phyloP scores from a whole-genome alignment of 2,329 filamentous ascomycete species.

The Xylaria sp. region DNA sequence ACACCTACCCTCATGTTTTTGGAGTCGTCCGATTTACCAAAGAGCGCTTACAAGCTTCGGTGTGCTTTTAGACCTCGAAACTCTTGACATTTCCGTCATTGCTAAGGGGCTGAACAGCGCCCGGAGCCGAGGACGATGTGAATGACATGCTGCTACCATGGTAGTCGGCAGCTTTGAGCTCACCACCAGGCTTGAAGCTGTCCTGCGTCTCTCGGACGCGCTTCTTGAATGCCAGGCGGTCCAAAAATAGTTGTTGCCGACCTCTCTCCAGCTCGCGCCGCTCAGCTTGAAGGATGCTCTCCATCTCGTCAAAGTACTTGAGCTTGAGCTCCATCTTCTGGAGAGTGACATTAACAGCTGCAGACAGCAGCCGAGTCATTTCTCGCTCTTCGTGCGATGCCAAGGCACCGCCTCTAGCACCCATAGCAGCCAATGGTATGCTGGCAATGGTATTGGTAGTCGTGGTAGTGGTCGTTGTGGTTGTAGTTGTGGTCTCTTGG shows the following conservation, averaged over 20 bases:
- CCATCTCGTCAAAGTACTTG: constrained; percentile 94
- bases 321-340: constrained; percentile 95
- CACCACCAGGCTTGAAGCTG: constrained; percentile 54
- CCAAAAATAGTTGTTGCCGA: constrained; percentile 87
- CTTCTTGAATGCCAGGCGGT: constrained; percentile 84
- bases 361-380: constrained; percentile 88
- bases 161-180: constrained; percentile 45
- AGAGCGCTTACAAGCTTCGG: background rate
- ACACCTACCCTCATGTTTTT: background rate
- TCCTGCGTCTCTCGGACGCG: constrained; percentile 80
- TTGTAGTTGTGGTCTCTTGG: constrained; percentile 42
- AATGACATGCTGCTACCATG: constrained; percentile 52
- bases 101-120: constrained; percentile 50
- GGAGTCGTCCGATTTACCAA: too few species aligned
- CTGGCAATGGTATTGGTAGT: constrained; percentile 57
- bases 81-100: constrained; percentile 52
- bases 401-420: constrained; percentile 78
- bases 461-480: constrained; percentile 47
- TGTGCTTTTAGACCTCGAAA: constrained; percentile 44
- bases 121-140: constrained; percentile 40
- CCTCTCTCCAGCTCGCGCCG: constrained; percentile 87
- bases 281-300: constrained; percentile 85
- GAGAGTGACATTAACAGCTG: constrained; percentile 87
- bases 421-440: constrained; percentile 78
- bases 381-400: constrained; percentile 95